These are phyloP conservation scores for Apodospora peruviana DNA, from an alignment of 495 filamentous ascomycete species.

Conservation along the genomic window DNA sequence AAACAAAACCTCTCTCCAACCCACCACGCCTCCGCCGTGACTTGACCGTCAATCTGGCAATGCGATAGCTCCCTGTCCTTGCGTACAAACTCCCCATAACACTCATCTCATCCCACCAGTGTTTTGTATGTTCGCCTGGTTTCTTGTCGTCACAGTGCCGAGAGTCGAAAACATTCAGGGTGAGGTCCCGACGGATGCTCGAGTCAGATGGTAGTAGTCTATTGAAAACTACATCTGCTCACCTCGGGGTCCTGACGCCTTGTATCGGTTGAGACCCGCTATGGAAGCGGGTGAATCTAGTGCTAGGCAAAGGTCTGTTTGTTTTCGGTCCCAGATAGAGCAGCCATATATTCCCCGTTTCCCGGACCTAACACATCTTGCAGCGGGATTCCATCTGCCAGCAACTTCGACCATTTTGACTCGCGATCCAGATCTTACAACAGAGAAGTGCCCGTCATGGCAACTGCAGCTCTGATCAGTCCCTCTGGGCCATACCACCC, in stretches of 20 bases:
- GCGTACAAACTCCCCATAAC: too few relatives aligned
- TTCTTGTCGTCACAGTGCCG: too few relatives aligned
- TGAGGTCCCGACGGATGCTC: too few relatives aligned
- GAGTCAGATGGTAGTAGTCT: constrained; percentile 13
- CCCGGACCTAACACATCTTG: constrained; percentile 9
- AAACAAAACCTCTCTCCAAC: background rate
- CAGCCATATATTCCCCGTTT: background rate
- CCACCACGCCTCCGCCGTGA: background rate
- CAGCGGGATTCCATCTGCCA: constrained; percentile 28
- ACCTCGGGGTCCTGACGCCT: constrained; percentile 10
- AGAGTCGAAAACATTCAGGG: too few relatives aligned
- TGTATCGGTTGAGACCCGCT: constrained; percentile 29
- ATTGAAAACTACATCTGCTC: constrained; percentile 9
- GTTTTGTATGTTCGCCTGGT: too few relatives aligned
- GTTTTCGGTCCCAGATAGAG: background rate
- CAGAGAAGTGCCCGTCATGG: constrained; percentile 39
- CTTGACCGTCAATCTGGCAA: background rate
- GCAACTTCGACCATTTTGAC: constrained; percentile 27
- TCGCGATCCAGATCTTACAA: constrained; percentile 26
- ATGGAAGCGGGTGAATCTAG: constrained; percentile 48
- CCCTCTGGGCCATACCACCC: constrained; percentile 36
- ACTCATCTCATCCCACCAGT: too few relatives aligned
- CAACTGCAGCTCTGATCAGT: constrained; percentile 41
- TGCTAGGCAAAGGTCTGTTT: constrained; percentile 41
- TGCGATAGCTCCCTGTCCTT: background rate